Evolutionary conservation across 768 basidiomycete species (phyloP).

Genomic region (Tylopilus felleus): DNA sequence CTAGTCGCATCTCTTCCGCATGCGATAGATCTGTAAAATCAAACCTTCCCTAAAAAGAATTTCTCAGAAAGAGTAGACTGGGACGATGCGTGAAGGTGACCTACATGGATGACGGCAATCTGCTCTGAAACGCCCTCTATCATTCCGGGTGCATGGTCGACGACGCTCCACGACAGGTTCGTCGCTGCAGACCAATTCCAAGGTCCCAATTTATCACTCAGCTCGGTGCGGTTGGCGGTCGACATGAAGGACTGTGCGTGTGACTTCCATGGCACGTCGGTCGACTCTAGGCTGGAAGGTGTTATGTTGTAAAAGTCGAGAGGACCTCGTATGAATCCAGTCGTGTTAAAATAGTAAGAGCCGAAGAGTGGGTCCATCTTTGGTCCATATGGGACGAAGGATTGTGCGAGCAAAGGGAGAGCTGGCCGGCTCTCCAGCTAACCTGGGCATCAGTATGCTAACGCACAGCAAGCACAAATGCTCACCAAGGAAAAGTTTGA

Average conservation of each 20-base stretch:
- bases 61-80: conserved; percentile 2
- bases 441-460: conserved; percentile 2
- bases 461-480: conserved; percentile 1
- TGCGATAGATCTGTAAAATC: conserved; percentile 57
- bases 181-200: conserved; percentile 73
- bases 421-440: conserved; percentile 48
- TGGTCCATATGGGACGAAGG: conserved; percentile 44
- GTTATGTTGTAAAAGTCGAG: conserved; percentile 65
- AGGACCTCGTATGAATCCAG: conserved; percentile 72
- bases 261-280: conserved; percentile 44
- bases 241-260: conserved; percentile 50
- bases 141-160: conserved; percentile 51
- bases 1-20: conserved; percentile 58
- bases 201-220: conserved; percentile 44
- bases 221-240: conserved; percentile 48
- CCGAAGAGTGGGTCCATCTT: conserved; percentile 41
- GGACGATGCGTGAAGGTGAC: conserved; percentile 25
- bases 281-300: conserved; percentile 37
- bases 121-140: conserved; percentile 39
- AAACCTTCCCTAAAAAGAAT: conserved; percentile 54
- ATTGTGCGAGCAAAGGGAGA: conserved; percentile 45
- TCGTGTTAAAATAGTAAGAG: conserved; percentile 74
- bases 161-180: conserved; percentile 62
- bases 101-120: conserved; percentile 63
- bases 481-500: conserved; percentile 66